These are phyloP conservation scores for Avena atlantica DNA, from an alignment of 176 grass and related monocot genomes.

Conservation along the genomic window DNA sequence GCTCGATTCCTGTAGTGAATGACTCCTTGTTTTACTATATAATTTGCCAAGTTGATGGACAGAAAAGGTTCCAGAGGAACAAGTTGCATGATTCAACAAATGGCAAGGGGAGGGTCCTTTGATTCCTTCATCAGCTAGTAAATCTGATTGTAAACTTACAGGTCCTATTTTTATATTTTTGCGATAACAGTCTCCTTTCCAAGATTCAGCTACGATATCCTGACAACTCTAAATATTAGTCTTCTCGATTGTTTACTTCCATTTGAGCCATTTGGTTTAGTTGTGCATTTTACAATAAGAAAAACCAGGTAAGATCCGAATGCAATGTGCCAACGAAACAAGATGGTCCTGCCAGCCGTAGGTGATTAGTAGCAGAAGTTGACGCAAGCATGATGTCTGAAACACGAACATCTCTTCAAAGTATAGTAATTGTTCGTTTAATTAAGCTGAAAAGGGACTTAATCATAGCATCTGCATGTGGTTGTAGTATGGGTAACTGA, in stretches of 20 bases:
- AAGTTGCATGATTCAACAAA: slow-evolving; percentile 16
- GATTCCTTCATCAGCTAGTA: not conserved
- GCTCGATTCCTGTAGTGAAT: no score
- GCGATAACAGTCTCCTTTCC: slow-evolving; percentile 6
- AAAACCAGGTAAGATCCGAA: slow-evolving; percentile 25
- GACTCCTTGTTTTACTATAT: not conserved
- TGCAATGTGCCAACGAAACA: slow-evolving; percentile 43
- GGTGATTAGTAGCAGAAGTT: slow-evolving; percentile 31
- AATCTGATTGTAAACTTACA: not conserved
- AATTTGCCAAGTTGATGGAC: not conserved
- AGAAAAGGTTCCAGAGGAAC: not conserved
- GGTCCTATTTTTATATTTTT: slow-evolving; percentile 20
- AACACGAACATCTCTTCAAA: slow-evolving; percentile 15
- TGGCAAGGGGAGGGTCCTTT: not conserved
- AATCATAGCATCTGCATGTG: slow-evolving; percentile 46
- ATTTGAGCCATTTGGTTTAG: slow-evolving; percentile 30
- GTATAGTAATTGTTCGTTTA: not conserved
- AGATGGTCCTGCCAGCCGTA: slow-evolving; percentile 5
- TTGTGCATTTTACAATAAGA: slow-evolving; percentile 18
- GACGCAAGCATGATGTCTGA: slow-evolving; percentile 34
- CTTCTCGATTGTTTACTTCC: slow-evolving; percentile 26
- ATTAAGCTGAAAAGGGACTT: slow-evolving; percentile 18
- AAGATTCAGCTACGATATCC: slow-evolving; percentile 11
- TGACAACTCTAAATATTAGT: slow-evolving; percentile 34
- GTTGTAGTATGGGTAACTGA: slow-evolving; percentile 22